phyloP scores from a whole-genome alignment of 306 rosid genomes.

The Elaeagnus macrophylla region DNA sequence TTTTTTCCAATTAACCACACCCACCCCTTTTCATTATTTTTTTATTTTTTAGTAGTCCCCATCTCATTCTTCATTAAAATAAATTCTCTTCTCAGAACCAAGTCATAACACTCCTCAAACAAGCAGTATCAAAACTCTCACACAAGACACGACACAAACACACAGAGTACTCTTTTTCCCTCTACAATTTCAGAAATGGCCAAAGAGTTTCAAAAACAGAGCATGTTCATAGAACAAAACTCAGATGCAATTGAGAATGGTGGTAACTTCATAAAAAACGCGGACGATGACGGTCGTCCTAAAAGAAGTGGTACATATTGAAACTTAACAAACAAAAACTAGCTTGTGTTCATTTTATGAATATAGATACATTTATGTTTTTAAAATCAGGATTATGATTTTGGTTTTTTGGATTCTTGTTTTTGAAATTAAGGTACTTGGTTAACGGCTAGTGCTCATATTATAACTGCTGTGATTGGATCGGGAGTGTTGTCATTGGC shows the following conservation, averaged over 20 bases:
- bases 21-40: neutral
- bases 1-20: constrained; percentile 6
- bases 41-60: neutral
- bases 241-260: constrained; percentile 25
- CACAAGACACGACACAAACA: neutral
- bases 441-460: constrained; percentile 67
- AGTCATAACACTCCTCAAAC: neutral
- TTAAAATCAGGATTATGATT: neutral
- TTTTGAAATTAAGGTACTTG: constrained; percentile 32
- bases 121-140: neutral
- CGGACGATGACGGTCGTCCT: constrained; percentile 64
- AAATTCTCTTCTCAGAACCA: constrained; percentile 3
- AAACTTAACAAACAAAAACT: neutral
- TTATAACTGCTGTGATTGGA: constrained; percentile 76
- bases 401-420: neutral
- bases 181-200: constrained; percentile 17
- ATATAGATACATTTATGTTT: neutral
- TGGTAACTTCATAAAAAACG: constrained; percentile 22
- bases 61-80: constrained; percentile 12
- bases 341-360: neutral
- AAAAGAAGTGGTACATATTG: constrained; percentile 42
- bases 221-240: constrained; percentile 57
- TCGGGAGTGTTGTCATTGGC: constrained; percentile 75
- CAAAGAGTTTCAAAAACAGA: constrained; percentile 38
- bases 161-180: neutral